Conservation (phyloP, 805 yeast genomes). For the Metschnikowia borealis region DNA sequence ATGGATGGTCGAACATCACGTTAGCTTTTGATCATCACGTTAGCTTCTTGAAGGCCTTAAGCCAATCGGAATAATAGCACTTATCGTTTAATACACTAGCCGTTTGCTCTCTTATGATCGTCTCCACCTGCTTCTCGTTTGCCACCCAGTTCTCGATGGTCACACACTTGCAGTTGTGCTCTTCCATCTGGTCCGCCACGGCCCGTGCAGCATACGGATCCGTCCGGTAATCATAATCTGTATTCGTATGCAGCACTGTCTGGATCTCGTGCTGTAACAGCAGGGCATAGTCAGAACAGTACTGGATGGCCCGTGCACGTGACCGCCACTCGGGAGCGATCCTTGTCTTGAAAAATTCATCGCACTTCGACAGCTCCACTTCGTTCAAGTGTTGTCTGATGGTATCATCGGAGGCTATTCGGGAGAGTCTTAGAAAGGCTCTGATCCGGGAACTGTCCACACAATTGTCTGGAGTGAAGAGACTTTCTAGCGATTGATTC, state of each 20-base stretch:
- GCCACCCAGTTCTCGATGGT: conserved; percentile 34
- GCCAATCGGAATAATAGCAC: conserved; percentile 38
- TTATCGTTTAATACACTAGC: conserved; percentile 30
- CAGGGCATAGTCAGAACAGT: conserved; percentile 28
- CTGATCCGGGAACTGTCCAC: conserved; percentile 30
- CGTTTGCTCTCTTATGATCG: conserved; percentile 32
- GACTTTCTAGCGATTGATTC: conserved; percentile 2
- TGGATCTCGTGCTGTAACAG: conserved; percentile 18
- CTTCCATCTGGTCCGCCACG: conserved; percentile 20
- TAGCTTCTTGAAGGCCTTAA: conserved; percentile 20
- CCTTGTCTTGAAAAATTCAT: conserved; percentile 22
- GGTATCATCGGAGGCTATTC: conserved; percentile 40
- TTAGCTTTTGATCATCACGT: not conserved
- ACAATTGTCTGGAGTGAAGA: conserved; percentile 33
- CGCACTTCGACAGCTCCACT: conserved; percentile 21
- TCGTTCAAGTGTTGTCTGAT: conserved; percentile 37
- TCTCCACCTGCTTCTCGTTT: conserved; percentile 34
- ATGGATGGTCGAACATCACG: too few relatives aligned
- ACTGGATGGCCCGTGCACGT: conserved; percentile 27
- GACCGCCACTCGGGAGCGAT: conserved; percentile 37
- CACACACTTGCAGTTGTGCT: conserved; percentile 25
- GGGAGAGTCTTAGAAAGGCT: conserved; percentile 36
- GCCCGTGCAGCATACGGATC: conserved; percentile 38
- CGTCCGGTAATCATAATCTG: conserved; percentile 27
- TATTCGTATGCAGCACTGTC: conserved; percentile 1